phyloP scores from a whole-genome alignment of 139 green algal species.

The Micractinium conductrix region DNA sequence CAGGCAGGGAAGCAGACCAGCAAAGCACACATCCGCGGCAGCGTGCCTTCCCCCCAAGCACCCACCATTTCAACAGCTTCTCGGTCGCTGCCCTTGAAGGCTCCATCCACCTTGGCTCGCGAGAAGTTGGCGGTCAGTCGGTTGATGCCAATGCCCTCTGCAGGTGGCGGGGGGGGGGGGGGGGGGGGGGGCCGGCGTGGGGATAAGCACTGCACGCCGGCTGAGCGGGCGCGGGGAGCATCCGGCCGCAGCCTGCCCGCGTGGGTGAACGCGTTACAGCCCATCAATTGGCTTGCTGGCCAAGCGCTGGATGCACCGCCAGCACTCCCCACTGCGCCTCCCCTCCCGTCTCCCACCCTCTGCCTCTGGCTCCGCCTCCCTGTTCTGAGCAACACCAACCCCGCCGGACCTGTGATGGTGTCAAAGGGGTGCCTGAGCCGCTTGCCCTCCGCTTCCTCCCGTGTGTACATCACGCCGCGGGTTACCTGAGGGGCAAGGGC shows the following conservation, averaged over 20 bases:
- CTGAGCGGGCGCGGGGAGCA: no score
- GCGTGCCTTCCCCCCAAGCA: background rate
- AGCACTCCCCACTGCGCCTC: no score
- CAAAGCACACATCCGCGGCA: background rate
- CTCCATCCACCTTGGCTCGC: constrained; percentile 73
- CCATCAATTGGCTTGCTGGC: no score
- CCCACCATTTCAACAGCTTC: constrained; percentile 84
- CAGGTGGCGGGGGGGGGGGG: background rate
- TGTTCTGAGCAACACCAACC: background rate
- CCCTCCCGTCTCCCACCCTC: background rate
- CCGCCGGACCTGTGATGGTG: constrained; percentile 75
- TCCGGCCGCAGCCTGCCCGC: no score
- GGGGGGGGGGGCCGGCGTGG: background rate
- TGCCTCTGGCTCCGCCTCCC: background rate
- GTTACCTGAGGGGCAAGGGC: constrained; percentile 74
- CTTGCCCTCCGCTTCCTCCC: constrained; percentile 90
- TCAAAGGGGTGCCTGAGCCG: constrained; percentile 91
- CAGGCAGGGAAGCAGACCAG: no score
- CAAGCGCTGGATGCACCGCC: no score
- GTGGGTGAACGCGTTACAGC: no score
- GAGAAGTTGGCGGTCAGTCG: constrained; percentile 93
- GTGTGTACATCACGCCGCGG: constrained; percentile 88
- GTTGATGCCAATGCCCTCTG: constrained; percentile 94
- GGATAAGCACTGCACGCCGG: no score
- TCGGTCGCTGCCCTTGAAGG: constrained; percentile 81